A percentile compares a stretch with the other conserved stretches of the same genome.
These are phyloP conservation scores for Neurospora africana DNA, from an alignment of 495 filamentous ascomycete genomes.

Conservation along the genomic window DNA sequence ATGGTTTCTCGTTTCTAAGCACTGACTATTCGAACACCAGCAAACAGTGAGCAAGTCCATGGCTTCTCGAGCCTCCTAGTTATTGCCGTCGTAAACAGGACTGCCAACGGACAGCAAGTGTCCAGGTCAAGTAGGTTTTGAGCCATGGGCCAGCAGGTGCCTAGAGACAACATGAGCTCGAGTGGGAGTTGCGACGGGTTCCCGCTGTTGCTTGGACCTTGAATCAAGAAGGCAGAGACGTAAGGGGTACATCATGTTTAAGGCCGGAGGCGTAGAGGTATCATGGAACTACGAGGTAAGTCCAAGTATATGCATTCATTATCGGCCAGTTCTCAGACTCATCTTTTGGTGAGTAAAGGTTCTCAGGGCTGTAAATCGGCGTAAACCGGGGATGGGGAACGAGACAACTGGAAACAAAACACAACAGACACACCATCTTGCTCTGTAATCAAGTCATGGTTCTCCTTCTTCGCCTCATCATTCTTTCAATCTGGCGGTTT, in stretches of 20 bases:
- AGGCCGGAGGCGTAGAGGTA: not conserved
- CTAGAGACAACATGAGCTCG: not conserved
- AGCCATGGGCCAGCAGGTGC: not conserved
- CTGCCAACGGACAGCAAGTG: not conserved
- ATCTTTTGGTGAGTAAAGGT: not conserved
- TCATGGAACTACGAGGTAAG: not conserved
- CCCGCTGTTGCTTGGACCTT: not conserved
- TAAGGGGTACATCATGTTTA: not conserved
- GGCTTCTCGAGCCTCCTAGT: not conserved
- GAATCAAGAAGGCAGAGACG: not conserved
- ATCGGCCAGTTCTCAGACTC: not conserved
- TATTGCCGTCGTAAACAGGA: not conserved
- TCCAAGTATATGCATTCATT: not conserved
- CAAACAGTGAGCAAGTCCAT: not conserved
- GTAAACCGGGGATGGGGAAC: not conserved
- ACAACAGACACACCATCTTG: not conserved
- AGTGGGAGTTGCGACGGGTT: not conserved
- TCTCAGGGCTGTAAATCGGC: not conserved
- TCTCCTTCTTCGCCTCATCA: not conserved
- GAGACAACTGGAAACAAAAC: not conserved
- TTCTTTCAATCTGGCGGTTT: not conserved
- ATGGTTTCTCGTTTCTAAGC: not conserved
- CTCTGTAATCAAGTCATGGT: not conserved
- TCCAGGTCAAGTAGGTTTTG: not conserved
- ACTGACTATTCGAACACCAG: not conserved